A percentile compares a stretch with the other conserved stretches of the same genome.
Conservation (phyloP, 2,329 filamentous ascomycete species). For the Domatiomyces catenatus region DNA sequence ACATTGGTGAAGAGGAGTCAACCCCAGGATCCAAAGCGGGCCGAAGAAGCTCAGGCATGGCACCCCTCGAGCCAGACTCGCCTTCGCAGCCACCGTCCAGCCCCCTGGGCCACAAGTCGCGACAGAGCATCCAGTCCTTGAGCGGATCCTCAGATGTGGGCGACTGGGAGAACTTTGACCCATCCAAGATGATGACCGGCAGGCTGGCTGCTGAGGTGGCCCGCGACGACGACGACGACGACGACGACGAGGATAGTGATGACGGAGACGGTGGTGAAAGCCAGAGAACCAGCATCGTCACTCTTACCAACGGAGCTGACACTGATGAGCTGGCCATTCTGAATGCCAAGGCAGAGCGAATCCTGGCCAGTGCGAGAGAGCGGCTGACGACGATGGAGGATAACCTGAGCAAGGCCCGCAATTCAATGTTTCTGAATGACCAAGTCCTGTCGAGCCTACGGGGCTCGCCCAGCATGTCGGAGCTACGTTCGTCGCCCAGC, state of each 20-base stretch:
- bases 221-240: slow-evolving; percentile 15
- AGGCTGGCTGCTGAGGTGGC: slow-evolving; percentile 16
- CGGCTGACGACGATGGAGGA: slow-evolving; percentile 86
- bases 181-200: slow-evolving; percentile 14
- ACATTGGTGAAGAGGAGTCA: slow-evolving; percentile 31
- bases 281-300: slow-evolving; percentile 23
- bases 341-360: slow-evolving; percentile 72
- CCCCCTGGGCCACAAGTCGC: slow-evolving; percentile 20
- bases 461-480: slow-evolving; percentile 36
- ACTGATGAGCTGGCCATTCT: slow-evolving; percentile 58
- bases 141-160: slow-evolving; percentile 18
- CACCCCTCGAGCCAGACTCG: slow-evolving; percentile 6
- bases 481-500: slow-evolving; percentile 34
- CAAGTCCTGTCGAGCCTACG: slow-evolving; percentile 31
- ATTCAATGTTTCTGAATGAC: slow-evolving; percentile 33
- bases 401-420: slow-evolving; percentile 65
- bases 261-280: slow-evolving; percentile 18
- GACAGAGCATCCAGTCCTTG: slow-evolving; percentile 37
- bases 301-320: slow-evolving; percentile 34
- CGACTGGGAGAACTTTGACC: slow-evolving; percentile 18
- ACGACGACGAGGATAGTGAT: slow-evolving; percentile 9
- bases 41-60: slow-evolving; percentile 2
- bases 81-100: slow-evolving; percentile 4
- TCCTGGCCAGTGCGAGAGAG: slow-evolving; percentile 82
- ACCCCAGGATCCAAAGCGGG: slow-evolving; percentile 13